Evolutionary conservation across 2,329 filamentous ascomycete species (phyloP).

Genomic region (Phialophora expanda): DNA sequence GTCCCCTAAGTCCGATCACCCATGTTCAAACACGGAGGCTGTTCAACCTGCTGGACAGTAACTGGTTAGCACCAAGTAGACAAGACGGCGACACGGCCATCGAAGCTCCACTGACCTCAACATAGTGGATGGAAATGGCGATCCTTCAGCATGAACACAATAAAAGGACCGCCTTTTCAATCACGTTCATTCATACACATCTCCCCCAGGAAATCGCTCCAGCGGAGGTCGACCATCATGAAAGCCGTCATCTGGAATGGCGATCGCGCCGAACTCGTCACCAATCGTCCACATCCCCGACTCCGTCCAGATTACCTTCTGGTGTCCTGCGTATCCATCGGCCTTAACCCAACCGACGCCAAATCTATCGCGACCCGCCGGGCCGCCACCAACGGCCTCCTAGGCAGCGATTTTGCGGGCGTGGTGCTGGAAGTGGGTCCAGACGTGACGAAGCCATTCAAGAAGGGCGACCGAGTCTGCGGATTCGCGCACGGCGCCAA

Average conservation of each 20-base stretch:
- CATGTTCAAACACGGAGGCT: too few species aligned
- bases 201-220: too few species aligned
- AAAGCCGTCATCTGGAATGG: conserved; percentile 48
- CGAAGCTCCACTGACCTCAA: too few species aligned
- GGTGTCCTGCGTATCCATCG: conserved; percentile 57
- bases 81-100: too few species aligned
- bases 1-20: too few species aligned
- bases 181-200: too few species aligned
- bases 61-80: too few species aligned
- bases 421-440: conserved; percentile 58
- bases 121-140: too few species aligned
- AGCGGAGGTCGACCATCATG: too few species aligned
- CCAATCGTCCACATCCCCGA: conserved; percentile 35
- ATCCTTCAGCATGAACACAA: too few species aligned
- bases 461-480: conserved; percentile 59
- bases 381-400: conserved; percentile 46
- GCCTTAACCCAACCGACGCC: conserved; percentile 63
- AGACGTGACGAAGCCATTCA: conserved; percentile 53
- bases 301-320: conserved; percentile 53
- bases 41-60: too few species aligned
- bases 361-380: conserved; percentile 50
- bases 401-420: conserved; percentile 61
- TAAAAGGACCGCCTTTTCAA: too few species aligned
- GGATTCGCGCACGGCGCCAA: conserved; percentile 58
- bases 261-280: conserved; percentile 36